These are phyloP conservation scores for Nigrospora sphaerica DNA, from an alignment of 2,329 filamentous ascomycete genomes.

Conservation along the genomic window DNA sequence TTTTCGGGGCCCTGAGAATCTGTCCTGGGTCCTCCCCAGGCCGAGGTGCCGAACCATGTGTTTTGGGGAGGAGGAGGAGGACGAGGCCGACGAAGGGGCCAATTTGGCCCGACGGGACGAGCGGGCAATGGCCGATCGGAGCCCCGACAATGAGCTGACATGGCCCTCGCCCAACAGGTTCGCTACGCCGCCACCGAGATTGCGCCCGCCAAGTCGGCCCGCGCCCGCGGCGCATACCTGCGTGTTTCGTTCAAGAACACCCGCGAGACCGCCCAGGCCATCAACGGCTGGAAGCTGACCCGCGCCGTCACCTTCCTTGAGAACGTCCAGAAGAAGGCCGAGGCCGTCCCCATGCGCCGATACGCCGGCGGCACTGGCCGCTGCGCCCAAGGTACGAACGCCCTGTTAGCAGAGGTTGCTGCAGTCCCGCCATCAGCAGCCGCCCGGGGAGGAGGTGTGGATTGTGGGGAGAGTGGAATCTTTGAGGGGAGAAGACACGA, in stretches of 20 bases:
- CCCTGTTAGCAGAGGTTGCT: not conserved
- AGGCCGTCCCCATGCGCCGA: conserved; percentile 97
- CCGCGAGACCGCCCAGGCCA: conserved; percentile 97
- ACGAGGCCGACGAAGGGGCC: no score
- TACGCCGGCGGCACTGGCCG: conserved; percentile 95
- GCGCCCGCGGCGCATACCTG: conserved; percentile 97
- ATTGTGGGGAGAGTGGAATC: no score
- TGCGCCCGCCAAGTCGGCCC: conserved; percentile 84
- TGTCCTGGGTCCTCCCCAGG: no score
- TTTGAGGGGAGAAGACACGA: not conserved
- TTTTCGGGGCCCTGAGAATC: no score
- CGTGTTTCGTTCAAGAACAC: conserved; percentile 99
- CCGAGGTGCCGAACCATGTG: no score
- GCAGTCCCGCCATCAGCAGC: no score
- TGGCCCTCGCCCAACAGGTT: conserved; percentile 50
- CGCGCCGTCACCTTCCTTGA: conserved; percentile 95
- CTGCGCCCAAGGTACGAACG: conserved; percentile 87
- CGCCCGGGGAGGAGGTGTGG: no score
- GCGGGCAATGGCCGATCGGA: no score
- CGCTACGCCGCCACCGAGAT: conserved; percentile 93
- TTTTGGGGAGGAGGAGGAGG: no score
- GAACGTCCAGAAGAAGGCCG: conserved; percentile 95
- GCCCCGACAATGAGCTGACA: not conserved
- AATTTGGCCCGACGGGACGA: no score
- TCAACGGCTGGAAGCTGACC: conserved; percentile 98